Base-by-base conservation (phyloP, 108 stramenopile genomes). In the Cyclotella distinguenda region DNA sequence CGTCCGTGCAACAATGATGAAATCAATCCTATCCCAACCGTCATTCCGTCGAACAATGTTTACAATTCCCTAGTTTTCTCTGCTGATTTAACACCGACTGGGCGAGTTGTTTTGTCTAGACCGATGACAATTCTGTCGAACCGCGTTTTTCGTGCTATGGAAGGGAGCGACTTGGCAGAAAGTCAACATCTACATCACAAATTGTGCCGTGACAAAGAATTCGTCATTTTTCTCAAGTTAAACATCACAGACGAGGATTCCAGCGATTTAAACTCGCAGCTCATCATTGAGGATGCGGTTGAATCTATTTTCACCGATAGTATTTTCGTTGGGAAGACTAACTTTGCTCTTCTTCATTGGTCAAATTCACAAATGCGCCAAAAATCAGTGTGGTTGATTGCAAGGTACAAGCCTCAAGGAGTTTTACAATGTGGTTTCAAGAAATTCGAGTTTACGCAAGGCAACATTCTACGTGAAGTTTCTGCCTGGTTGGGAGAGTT, bases 331-430 rank as follows among this genome's bases (percentile, higher is more conserved):
- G 40, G 40, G 13, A 13, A 16, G 40, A 42, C 40, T 16, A 42
- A 42, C 16, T 42, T 42, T 5, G 16, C 16, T 42, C 40, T 42
- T 42, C 40, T 42, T 2, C 40, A 42, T 42, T 42, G 40, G 40
- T 42, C 40, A 42, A 42, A 42, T 42, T 42, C 40, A 42, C 40
- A 42, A 42, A 2, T 42, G 40, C 40, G 40, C 40, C n/a, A 42
- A 42, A 42, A 42, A 5, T 42, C 40, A 4, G 40, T 42, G 40
- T 42, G 40, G 40, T 16, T 42, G 40, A 16, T 42, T 16, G 40
- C 40, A 16, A 42, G 16, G 40, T 42, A 42, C 16, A 16, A 42
- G 16, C 40, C 40, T 2, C n/a, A 16, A 2, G 16, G 16, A 2
- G 40, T 2, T 16, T 16, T 2, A 5, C 13, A 4, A 1, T 1